A percentile compares a stretch with the other conserved stretches of the same genome.
Evolutionary conservation across 169 alveolate species (phyloP).

Genomic region (Plasmodium malariae): DNA sequence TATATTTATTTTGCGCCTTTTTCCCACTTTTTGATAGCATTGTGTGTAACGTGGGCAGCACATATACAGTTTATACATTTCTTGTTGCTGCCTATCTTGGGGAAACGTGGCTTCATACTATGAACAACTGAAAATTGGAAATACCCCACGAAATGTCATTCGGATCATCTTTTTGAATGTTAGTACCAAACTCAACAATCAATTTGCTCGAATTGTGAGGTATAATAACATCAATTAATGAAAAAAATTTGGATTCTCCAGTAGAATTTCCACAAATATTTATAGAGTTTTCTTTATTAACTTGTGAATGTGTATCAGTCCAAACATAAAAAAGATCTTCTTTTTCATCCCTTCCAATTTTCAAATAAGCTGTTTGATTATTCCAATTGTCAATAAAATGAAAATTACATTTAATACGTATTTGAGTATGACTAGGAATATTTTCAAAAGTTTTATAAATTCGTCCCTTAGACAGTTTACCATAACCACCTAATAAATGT

Average conservation of each 20-base stretch:
- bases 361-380: slow-evolving; percentile 83
- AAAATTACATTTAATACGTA: slow-evolving; percentile 81
- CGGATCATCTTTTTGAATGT: slow-evolving; percentile 39
- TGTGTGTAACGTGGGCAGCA: neutral
- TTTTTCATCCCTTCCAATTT: slow-evolving; percentile 75
- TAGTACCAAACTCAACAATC: slow-evolving; percentile 58
- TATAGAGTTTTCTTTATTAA: slow-evolving; percentile 54
- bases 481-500: slow-evolving; percentile 85
- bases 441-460: slow-evolving; percentile 82
- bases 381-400: slow-evolving; percentile 87
- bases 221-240: slow-evolving; percentile 46
- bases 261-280: slow-evolving; percentile 85
- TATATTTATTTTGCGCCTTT: neutral
- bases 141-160: slow-evolving; percentile 71
- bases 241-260: slow-evolving; percentile 37
- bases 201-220: slow-evolving; percentile 58
- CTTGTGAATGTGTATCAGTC: slow-evolving; percentile 81
- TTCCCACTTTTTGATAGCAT: neutral
- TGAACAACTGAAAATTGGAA: slow-evolving; percentile 60
- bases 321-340: slow-evolving; percentile 83
- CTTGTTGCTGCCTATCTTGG: too few species aligned
- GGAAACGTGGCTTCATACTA: slow-evolving; percentile 6
- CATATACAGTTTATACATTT: neutral
- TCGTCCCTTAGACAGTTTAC: slow-evolving; percentile 79
- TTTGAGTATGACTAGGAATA: slow-evolving; percentile 83